Evolutionary conservation across 2,329 filamentous ascomycete genomes (phyloP).

Genomic region (Aureobasidium sp.): DNA sequence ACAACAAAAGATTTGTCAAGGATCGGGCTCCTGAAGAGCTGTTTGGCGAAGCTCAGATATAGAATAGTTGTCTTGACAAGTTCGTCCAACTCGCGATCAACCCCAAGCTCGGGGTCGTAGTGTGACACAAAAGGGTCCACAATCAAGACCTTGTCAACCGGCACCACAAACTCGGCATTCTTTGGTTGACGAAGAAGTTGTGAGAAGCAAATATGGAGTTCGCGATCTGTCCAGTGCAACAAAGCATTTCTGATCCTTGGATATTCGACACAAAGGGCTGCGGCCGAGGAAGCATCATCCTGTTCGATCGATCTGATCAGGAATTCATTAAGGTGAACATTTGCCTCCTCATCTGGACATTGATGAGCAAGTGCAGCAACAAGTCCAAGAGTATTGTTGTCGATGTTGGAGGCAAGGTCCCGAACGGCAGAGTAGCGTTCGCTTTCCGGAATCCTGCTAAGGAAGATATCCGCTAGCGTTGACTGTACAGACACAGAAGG

Average conservation of each 20-base stretch:
- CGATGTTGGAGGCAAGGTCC: slow-evolving; percentile 6
- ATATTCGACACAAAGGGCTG: slow-evolving; percentile 15
- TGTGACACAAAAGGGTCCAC: slow-evolving; percentile 4
- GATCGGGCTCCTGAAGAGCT: neutral
- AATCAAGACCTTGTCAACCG: neutral
- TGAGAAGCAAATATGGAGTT: slow-evolving; percentile 7
- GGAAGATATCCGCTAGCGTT: slow-evolving; percentile 10
- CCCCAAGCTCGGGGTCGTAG: neutral
- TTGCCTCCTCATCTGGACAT: slow-evolving; percentile 12
- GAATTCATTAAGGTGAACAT: slow-evolving; percentile 6
- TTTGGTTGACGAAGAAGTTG: slow-evolving; percentile 5
- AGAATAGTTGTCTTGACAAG: neutral
- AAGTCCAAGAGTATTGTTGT: slow-evolving; percentile 3
- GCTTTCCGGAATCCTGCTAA: slow-evolving; percentile 11
- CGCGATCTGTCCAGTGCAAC: slow-evolving; percentile 5
- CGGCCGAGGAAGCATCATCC: slow-evolving; percentile 15
- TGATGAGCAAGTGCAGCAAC: slow-evolving; percentile 3
- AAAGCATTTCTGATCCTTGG: slow-evolving; percentile 13
- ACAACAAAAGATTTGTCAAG: neutral
- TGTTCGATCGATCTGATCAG: slow-evolving; percentile 14
- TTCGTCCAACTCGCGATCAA: neutral
- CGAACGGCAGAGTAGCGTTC: slow-evolving; percentile 8
- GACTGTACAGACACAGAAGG: neutral
- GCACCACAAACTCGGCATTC: slow-evolving; percentile 5
- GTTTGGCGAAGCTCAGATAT: slow-evolving; percentile 7